These are phyloP conservation scores for Fraxinus paxiana DNA, from an alignment of 305 asterid genomes.

Conservation along the genomic window DNA sequence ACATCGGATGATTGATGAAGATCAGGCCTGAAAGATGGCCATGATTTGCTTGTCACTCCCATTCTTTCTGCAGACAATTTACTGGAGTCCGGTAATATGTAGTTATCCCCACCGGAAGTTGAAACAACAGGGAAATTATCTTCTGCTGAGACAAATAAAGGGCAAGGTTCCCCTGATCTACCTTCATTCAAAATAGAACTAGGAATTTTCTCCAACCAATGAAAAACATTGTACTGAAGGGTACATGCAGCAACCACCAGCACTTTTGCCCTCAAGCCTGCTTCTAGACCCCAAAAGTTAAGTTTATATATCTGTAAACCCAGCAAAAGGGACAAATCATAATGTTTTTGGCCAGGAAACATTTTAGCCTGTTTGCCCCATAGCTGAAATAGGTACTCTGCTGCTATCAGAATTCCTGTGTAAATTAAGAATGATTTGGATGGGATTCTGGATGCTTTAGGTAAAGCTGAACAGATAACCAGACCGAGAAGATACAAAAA, in stretches of 20 bases:
- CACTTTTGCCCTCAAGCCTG: constrained; percentile 87
- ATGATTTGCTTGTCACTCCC: constrained; percentile 44
- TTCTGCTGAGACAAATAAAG: constrained; percentile 68
- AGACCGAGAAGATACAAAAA: constrained; percentile 81
- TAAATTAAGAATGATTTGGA: constrained; percentile 74
- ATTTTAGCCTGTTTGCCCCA: constrained; percentile 79
- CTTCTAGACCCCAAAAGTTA: constrained; percentile 78
- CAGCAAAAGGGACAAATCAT: constrained; percentile 57
- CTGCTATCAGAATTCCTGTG: constrained; percentile 68
- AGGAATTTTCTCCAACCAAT: constrained; percentile 78
- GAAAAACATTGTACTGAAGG: constrained; percentile 85
- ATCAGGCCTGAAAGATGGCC: constrained; percentile 45
- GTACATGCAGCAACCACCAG: constrained; percentile 85
- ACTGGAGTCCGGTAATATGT: constrained; percentile 38
- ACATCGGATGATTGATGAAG: constrained; percentile 38
- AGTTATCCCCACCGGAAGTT: constrained; percentile 42
- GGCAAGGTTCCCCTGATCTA: constrained; percentile 84
- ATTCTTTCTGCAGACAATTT: constrained; percentile 39
- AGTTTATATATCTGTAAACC: constrained; percentile 71
- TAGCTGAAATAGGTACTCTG: constrained; percentile 91
- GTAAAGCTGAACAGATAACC: constrained; percentile 57
- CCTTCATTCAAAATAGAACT: constrained; percentile 45
- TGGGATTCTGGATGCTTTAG: constrained; percentile 82
- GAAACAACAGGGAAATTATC: constrained; percentile 44
- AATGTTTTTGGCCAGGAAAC: constrained; percentile 92